phyloP scores from a whole-genome alignment of 192 early-diverging fungal species.

The Linnemannia hyalina region DNA sequence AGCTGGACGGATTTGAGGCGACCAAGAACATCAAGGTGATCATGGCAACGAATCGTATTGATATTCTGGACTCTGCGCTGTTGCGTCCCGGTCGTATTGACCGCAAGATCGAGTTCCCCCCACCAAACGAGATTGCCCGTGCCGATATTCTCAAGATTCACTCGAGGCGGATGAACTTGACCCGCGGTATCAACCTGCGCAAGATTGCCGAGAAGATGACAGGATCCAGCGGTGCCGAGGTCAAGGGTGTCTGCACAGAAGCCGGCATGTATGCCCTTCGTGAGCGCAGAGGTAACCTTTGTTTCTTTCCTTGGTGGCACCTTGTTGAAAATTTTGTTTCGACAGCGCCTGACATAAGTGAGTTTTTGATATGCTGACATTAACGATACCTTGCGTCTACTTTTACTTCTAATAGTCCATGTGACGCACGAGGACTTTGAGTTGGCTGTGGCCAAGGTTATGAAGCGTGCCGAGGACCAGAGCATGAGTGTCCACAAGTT shows the following conservation, averaged over 20 bases:
- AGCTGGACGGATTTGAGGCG: slow-evolving; percentile 91
- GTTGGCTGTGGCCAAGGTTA: slow-evolving; percentile 98
- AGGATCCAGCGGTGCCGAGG: slow-evolving; percentile 89
- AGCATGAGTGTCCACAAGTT: slow-evolving; percentile 97
- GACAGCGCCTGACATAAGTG: too few species aligned
- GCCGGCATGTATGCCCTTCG: slow-evolving; percentile 92
- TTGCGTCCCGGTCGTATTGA: slow-evolving; percentile 92
- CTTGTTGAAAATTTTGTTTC: not conserved
- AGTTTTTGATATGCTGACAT: not conserved
- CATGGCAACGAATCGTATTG: slow-evolving; percentile 94
- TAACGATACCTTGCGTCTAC: not conserved
- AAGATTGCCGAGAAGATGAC: slow-evolving; percentile 91
- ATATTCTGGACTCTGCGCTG: slow-evolving; percentile 90
- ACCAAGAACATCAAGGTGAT: slow-evolving; percentile 95
- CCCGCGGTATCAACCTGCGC: slow-evolving; percentile 89
- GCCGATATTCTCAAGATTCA: slow-evolving; percentile 93
- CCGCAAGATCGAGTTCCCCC: slow-evolving; percentile 93
- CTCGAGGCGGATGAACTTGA: slow-evolving; percentile 93
- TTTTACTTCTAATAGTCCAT: slow-evolving; percentile 72
- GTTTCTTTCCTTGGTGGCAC: too few species aligned
- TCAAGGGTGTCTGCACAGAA: slow-evolving; percentile 91
- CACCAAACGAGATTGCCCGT: slow-evolving; percentile 87
- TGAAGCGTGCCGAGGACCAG: slow-evolving; percentile 98
- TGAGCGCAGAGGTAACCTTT: slow-evolving; percentile 78
- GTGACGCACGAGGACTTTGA: slow-evolving; percentile 99